Percentiles rank a stretch among this genome's conserved stretches.
phyloP scores from a whole-genome alignment of 2,329 filamentous ascomycete genomes.

The Blastomyces gilchristii region DNA sequence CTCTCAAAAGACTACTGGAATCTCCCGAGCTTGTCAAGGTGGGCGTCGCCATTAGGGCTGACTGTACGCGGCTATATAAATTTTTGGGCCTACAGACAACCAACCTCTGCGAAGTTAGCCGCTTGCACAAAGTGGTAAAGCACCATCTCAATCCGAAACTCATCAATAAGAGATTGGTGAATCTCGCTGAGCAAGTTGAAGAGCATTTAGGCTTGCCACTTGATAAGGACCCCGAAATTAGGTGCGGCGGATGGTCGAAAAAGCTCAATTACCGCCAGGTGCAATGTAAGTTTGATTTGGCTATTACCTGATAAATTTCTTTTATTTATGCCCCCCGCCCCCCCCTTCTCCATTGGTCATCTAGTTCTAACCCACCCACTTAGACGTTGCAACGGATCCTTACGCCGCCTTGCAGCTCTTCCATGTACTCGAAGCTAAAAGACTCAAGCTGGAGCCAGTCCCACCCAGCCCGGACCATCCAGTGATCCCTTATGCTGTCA shows the following conservation, averaged over 20 bases:
- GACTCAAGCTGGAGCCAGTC: neutral
- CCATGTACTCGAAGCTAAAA: constrained; percentile 56
- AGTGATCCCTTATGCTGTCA: neutral
- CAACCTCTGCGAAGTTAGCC: constrained; percentile 70
- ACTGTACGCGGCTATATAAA: constrained; percentile 58
- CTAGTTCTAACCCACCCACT: neutral
- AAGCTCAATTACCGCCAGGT: constrained; percentile 55
- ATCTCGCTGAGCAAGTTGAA: constrained; percentile 58
- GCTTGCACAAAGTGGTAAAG: constrained; percentile 68
- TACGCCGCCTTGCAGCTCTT: constrained; percentile 71
- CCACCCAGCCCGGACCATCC: neutral
- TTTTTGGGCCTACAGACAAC: constrained; percentile 53
- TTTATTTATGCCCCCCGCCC: too few species aligned
- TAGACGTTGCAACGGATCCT: constrained; percentile 70
- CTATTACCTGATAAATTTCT: too few species aligned
- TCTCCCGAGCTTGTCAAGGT: constrained; percentile 59
- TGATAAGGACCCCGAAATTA: constrained; percentile 59
- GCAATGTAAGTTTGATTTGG: constrained; percentile 47
- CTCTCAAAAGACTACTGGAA: constrained; percentile 62
- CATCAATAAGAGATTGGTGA: constrained; percentile 58
- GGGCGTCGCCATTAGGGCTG: constrained; percentile 65
- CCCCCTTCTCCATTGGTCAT: too few species aligned
- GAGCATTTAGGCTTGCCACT: constrained; percentile 63
- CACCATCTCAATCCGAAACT: constrained; percentile 44
- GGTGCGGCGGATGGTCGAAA: constrained; percentile 64